Base-by-base conservation (phyloP, 2,329 filamentous ascomycete genomes). In the Penicillium sp. region DNA sequence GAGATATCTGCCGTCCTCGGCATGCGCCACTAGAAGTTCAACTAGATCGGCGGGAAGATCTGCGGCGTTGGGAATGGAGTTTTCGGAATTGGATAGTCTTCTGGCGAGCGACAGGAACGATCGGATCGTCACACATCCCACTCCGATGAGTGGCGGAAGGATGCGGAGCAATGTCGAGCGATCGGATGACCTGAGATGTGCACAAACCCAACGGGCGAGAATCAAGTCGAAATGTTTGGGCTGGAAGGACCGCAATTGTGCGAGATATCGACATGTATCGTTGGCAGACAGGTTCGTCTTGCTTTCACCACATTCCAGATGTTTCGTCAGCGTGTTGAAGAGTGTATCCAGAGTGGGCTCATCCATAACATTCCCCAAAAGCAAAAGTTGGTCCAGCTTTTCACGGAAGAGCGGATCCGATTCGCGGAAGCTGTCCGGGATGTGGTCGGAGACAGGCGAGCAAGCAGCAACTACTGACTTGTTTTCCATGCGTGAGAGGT, bases 401-500 rank as follows among this genome's bases (percentile, higher is more conserved):
- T 78, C 79, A 17, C 73, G 73, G 61, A 79, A 80, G 3, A 74
- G 72, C 10, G 75, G 69, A 55, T 77, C 78, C 10, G 71, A 60
- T 14, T 77, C 72, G 58, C 73, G 74, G 37, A 80, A 67, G 3
- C 72, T 68, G 47, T 79, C 76, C 14, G 78, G 73, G 34, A 81
- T 76, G 55, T 79, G 77, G 54, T 82, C 80, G 8, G 79, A 82
- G 4, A 81, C 75, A 12, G 80, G 80, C 6, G 80, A 82, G 5
- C 76, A 81, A 37, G 79, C 80, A 50, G 77, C 73, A n/a, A 79
- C 62, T 34, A 75, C 71, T 14, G 75, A 72, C 56, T 76, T 80
- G 53, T 73, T 78, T 60, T 81, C 78, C 41, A 76, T 74, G 45
- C 76, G 73, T 22, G 73, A 71, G 22, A 81, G 71, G 54, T 81